Evolutionary conservation across 2,329 filamentous ascomycete species (phyloP), one percentile per base, ranked within the genome.

Genomic region (Shiraia bambusicola): DNA sequence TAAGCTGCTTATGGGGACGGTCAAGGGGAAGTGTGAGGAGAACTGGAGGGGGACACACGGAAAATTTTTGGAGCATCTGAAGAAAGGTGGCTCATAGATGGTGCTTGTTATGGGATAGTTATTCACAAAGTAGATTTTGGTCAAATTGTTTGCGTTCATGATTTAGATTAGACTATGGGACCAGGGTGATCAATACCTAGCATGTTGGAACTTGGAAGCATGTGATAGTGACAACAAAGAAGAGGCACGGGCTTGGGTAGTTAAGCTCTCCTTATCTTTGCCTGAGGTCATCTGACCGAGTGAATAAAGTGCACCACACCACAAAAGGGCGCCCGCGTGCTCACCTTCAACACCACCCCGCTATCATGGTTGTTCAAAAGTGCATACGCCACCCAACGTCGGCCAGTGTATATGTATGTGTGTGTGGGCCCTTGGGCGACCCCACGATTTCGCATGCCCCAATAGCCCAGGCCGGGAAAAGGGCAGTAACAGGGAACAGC

Each of bases 21-120:
- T 69, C 10, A 68, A 54, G 50, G 56, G 55, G 0, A 69, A 69
- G 49, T 67, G 65, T 37, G 66, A 69, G 47, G 53, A 56, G 41
- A 66, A 62, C 28, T 69, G 62, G 61, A 56, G 47, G 30, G 62
- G 64, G 5, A 45, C 59, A 10, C 66, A 69, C 51, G 47, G 35
- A n/a, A 52, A 47, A 42, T 69, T 63, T 43, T 36, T 65, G 9
- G 54, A 42, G 30, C 47, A 59, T 43, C 40, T 66, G 49, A 46
- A 47, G 40, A 49, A 40, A 22, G 19, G 19, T 22, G 19, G 19
- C 19, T 22, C 19, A 8, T 22, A 8, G 8, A 22, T 22, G 19
- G 19, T n/a, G n/a, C n/a, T n/a, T n/a, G n/a, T n/a, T n/a, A n/a
- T n/a, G n/a, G n/a, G n/a, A n/a, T 22, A 22, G 8, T 22, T 8